phyloP scores from a whole-genome alignment of 1,284 basidiomycete species.

The Psilocybe mexicana region DNA sequence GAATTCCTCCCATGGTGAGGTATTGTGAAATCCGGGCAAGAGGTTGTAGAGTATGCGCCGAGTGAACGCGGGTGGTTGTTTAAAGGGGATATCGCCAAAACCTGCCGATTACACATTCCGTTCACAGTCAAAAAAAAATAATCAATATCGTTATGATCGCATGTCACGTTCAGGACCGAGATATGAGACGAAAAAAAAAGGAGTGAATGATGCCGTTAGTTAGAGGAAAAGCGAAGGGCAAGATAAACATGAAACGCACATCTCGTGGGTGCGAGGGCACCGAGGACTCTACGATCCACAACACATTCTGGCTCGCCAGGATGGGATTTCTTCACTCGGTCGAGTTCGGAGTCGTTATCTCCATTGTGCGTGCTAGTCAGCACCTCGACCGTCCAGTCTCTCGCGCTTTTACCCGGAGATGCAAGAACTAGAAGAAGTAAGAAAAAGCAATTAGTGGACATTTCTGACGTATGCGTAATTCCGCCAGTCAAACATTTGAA shows the following conservation, averaged over 20 bases:
- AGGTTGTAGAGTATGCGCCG: slow-evolving; percentile 66
- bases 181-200: slow-evolving; percentile 5
- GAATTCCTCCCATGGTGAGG: slow-evolving; percentile 64
- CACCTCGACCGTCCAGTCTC: slow-evolving; percentile 53
- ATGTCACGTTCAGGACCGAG: background rate
- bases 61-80: slow-evolving; percentile 70
- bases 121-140: background rate
- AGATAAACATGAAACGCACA: slow-evolving; percentile 41
- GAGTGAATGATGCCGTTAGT: slow-evolving; percentile 5
- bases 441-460: slow-evolving; percentile 9
- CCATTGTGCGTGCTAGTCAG: slow-evolving; percentile 67
- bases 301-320: slow-evolving; percentile 66
- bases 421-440: slow-evolving; percentile 47
- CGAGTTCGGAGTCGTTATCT: slow-evolving; percentile 56
- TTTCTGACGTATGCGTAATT: background rate
- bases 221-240: slow-evolving; percentile 4
- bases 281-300: slow-evolving; percentile 61
- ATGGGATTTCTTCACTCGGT: slow-evolving; percentile 59
- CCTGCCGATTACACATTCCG: slow-evolving; percentile 37
- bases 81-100: slow-evolving; percentile 70
- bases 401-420: slow-evolving; percentile 39
- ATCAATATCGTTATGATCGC: slow-evolving; percentile 3
- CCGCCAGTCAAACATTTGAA: background rate
- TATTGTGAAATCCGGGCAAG: slow-evolving; percentile 60
- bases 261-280: slow-evolving; percentile 69